A percentile compares a stretch with the other conserved stretches of the same genome.
phyloP scores from a whole-genome alignment of 1,284 basidiomycete species.

The Malassezia globosa region DNA sequence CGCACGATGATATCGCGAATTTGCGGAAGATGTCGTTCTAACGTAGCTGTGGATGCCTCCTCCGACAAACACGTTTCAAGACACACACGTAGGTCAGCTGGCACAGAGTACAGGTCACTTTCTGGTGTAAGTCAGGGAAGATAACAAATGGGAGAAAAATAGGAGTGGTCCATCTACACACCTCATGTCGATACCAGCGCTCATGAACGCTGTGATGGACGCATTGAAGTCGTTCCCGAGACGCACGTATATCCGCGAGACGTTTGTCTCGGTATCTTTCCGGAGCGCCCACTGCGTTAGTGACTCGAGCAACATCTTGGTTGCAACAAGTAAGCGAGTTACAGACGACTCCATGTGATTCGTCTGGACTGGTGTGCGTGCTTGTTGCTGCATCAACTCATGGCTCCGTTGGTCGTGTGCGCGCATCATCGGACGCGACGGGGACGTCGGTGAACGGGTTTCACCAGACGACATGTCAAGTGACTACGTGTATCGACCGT shows the following conservation, averaged over 20 bases:
- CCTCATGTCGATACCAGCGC: slow-evolving; percentile 81
- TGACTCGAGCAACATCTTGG: slow-evolving; percentile 83
- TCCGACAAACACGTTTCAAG: slow-evolving; percentile 83
- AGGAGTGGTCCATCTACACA: slow-evolving; percentile 52
- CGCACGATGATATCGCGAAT: slow-evolving; percentile 87
- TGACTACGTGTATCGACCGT: too few relatives aligned
- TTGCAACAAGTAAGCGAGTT: slow-evolving; percentile 82
- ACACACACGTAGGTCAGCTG: slow-evolving; percentile 73
- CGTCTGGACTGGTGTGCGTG: too few relatives aligned
- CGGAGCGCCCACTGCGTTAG: slow-evolving; percentile 59
- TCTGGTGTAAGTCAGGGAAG: background rate
- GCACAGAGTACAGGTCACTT: slow-evolving; percentile 78
- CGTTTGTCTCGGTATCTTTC: slow-evolving; percentile 65
- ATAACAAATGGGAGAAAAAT: background rate
- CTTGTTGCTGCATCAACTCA: too few relatives aligned
- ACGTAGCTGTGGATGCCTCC: slow-evolving; percentile 70
- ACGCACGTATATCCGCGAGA: slow-evolving; percentile 91
- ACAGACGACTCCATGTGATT: slow-evolving; percentile 72
- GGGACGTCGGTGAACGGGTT: background rate
- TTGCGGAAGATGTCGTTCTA: slow-evolving; percentile 78
- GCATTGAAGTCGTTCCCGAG: slow-evolving; percentile 95
- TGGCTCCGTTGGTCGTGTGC: background rate
- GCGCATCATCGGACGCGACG: too few relatives aligned
- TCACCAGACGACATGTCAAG: too few relatives aligned
- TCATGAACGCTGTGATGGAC: slow-evolving; percentile 74